A percentile compares a stretch with the other conserved stretches of the same genome.
phyloP scores from a whole-genome alignment of 352 stramenopile genomes.

The Globisporangium paddicum region DNA sequence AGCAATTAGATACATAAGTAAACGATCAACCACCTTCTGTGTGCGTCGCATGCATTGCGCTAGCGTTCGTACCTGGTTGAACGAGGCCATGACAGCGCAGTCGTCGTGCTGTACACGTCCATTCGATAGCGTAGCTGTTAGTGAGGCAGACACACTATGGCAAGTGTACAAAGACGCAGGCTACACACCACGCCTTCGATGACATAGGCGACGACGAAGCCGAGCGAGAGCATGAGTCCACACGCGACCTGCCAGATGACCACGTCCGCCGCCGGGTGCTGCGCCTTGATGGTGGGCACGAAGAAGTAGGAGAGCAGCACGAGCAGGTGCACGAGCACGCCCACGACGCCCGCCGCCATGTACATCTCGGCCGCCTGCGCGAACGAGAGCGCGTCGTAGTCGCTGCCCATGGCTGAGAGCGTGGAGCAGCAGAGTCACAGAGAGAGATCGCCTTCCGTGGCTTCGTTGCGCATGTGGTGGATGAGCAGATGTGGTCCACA shows the following conservation, averaged over 20 bases:
- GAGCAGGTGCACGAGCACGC: conserved; percentile 51
- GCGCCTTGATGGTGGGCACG: conserved; percentile 69
- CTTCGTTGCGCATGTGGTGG: conserved; percentile 1
- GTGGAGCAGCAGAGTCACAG: not conserved
- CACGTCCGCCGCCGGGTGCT: conserved; percentile 71
- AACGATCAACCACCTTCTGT: not conserved
- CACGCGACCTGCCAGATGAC: conserved; percentile 78
- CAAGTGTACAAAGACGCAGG: not conserved
- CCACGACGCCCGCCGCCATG: conserved; percentile 55
- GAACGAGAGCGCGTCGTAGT: conserved; percentile 59
- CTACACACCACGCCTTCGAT: conserved; percentile 27
- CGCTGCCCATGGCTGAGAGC: not conserved
- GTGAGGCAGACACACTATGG: not conserved
- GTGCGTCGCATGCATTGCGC: not conserved
- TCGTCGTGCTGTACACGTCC: conserved; percentile 15
- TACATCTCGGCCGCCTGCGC: conserved; percentile 46
- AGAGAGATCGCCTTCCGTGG: not conserved
- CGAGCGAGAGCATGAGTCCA: conserved; percentile 49
- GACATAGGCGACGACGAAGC: conserved; percentile 57
- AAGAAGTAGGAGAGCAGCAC: conserved; percentile 68
- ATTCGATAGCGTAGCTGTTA: not conserved
- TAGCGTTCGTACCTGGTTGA: conserved; percentile 42
- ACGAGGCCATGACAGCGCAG: conserved; percentile 56
- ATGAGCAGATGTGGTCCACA: conserved; percentile 1
- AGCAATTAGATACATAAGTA: not conserved